Base-by-base conservation (phyloP, 306 rosid genomes). In the Canavalia gladiata region DNA sequence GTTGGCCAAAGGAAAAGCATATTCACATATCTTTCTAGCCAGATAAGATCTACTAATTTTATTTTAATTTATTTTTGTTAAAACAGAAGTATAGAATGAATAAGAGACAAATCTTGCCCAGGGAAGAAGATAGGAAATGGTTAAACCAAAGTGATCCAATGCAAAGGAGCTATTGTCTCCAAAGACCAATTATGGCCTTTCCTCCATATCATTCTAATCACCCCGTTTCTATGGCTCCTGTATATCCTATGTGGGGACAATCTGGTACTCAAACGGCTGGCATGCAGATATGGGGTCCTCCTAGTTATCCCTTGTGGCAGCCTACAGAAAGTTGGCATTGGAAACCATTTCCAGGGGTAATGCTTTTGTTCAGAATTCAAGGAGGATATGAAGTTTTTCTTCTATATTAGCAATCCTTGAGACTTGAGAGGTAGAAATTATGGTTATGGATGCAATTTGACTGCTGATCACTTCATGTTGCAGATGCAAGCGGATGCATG, bases 61-160 rank as follows among this genome's bases (percentile, higher is more conserved):
- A n/a, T 42, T 6, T 11, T 18, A 13, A 7, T 73, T 41, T 55
- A n/a, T 42, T 76, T 28, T 47, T 77, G 31, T 50, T 55, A 3
- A 64, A 57, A 51, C 92, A 95, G 98, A 95, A 95, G 85, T 95
- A 92, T 84, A 85, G 98, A 68, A 90, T 95, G 98, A 94, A 92
- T 25, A 95, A 86, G 89, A 87, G 98, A 74, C 97, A 89, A 43
- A 87, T 93, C 68, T 86, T 93, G 81, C 99, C 98, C 1, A 95
- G 90, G 89, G 97, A 92, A 70, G 93, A 88, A 1, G 93, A 83
- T 55, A 49, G 82, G 50, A 92, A 92, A 84, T 90, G 92, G 94
- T 75, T 81, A 31, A 85, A 85, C 68, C 85, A 78, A 73, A 87
- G 89, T 70, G 94, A 91, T 77, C 75, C 72, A 66, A 68, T 43